Percentiles rank a stretch among this genome's conserved stretches.
phyloP scores from a whole-genome alignment of 345 rosid species.

The Triadica sebifera region DNA sequence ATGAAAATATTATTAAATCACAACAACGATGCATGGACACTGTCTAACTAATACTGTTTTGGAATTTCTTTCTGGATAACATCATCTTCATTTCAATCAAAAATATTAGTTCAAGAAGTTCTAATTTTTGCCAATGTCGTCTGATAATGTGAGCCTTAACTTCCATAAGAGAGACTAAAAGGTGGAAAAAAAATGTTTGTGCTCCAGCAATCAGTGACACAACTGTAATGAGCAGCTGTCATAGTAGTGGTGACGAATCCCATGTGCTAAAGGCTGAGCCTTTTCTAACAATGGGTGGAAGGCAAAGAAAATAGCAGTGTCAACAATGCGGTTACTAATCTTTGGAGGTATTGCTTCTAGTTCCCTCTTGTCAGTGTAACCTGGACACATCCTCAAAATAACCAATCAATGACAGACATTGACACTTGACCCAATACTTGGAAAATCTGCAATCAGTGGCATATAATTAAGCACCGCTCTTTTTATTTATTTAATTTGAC shows the following conservation, averaged over 20 bases:
- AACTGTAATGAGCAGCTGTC: background rate
- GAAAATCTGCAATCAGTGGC: constrained; percentile 12
- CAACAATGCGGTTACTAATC: background rate
- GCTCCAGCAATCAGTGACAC: background rate
- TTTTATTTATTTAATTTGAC: background rate
- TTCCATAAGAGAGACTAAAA: too few relatives aligned
- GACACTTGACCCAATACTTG: background rate
- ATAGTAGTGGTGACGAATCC: background rate
- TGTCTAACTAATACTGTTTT: background rate
- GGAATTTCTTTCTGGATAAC: background rate
- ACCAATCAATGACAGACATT: background rate
- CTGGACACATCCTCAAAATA: background rate
- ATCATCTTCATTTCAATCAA: background rate
- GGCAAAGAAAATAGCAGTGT: background rate
- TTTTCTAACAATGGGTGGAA: background rate
- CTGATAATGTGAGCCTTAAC: too few relatives aligned
- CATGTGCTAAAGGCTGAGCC: background rate
- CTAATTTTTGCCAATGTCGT: too few relatives aligned
- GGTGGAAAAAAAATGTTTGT: background rate
- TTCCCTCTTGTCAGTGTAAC: background rate
- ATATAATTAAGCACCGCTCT: background rate
- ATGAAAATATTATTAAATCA: too few relatives aligned
- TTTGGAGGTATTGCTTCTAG: background rate
- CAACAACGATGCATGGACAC: too few relatives aligned
- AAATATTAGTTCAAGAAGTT: background rate